A percentile compares a stretch with the other conserved stretches of the same genome.
These are phyloP conservation scores for Hibiscus trionum DNA, from an alignment of 345 rosid genomes.

Conservation along the genomic window DNA sequence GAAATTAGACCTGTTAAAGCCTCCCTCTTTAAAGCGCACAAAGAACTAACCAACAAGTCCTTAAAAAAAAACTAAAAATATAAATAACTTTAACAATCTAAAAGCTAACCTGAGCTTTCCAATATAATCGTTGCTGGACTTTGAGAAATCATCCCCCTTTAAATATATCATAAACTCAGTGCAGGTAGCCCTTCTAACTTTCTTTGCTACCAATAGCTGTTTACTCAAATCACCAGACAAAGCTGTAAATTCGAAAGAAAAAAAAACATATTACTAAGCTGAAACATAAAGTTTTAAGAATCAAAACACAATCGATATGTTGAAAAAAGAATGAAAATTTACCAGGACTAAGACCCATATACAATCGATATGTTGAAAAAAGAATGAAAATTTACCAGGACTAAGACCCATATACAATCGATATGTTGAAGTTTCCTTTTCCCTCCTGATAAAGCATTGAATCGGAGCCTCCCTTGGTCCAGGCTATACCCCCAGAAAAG, in stretches of 20 bases:
- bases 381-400: slow-evolving; percentile 47
- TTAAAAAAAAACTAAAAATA: not conserved
- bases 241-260: slow-evolving; percentile 26
- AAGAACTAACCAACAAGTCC: not conserved
- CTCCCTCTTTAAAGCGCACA: slow-evolving; percentile 11
- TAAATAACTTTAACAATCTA: not conserved
- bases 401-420: slow-evolving; percentile 68
- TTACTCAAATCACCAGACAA: slow-evolving; percentile 73
- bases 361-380: slow-evolving; percentile 6
- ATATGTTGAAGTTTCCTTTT: slow-evolving; percentile 56
- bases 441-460: slow-evolving; percentile 86
- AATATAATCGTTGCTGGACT: slow-evolving; percentile 43
- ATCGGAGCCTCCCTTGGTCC: slow-evolving; percentile 80
- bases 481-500: slow-evolving; percentile 38
- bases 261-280: not conserved
- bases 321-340: slow-evolving; percentile 7
- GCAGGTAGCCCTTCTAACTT: slow-evolving; percentile 55
- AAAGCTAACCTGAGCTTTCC: slow-evolving; percentile 66
- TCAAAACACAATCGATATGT: not conserved
- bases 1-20: slow-evolving; percentile 73
- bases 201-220: slow-evolving; percentile 72
- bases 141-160: slow-evolving; percentile 53
- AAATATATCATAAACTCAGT: slow-evolving; percentile 72
- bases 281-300: not conserved
- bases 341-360: slow-evolving; percentile 88